Percentiles rank a stretch among this genome's conserved stretches.
These are phyloP conservation scores for Suillus luteus DNA, from an alignment of 768 basidiomycete genomes.

Conservation along the genomic window DNA sequence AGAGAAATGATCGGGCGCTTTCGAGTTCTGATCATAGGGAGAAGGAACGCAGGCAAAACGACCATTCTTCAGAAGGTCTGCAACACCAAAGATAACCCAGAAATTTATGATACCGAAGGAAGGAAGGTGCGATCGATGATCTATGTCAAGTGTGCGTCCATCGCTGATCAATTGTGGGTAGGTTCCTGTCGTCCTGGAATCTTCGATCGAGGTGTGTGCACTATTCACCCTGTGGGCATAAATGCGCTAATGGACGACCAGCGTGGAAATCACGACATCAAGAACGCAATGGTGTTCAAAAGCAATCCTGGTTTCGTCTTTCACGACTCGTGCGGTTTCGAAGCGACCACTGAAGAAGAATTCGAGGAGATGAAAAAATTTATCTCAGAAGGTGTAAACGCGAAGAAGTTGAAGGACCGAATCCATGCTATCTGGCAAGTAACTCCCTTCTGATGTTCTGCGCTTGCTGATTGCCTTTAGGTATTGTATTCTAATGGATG, in stretches of 20 bases:
- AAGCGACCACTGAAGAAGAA: constrained; percentile 34
- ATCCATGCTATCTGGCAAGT: constrained; percentile 42
- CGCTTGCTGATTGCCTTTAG: too few species aligned
- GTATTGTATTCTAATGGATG: too few species aligned
- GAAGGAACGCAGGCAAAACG: background rate
- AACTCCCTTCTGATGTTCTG: constrained; percentile 1
- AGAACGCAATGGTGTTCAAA: constrained; percentile 29
- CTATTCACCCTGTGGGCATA: background rate
- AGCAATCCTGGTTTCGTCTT: constrained; percentile 37
- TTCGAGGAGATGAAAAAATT: constrained; percentile 33
- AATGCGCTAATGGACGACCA: constrained; percentile 14
- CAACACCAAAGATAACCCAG: background rate
- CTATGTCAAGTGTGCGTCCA: background rate
- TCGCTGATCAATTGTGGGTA: too few species aligned
- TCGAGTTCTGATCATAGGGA: background rate
- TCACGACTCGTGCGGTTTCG: constrained; percentile 43
- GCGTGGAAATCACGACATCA: constrained; percentile 31
- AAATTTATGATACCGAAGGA: background rate
- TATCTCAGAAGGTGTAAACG: constrained; percentile 25
- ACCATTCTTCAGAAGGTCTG: background rate
- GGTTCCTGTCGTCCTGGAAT: too few species aligned
- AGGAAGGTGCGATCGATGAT: background rate
- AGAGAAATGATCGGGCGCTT: background rate
- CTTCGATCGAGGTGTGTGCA: too few species aligned
- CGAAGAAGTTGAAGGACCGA: constrained; percentile 27